Percentiles rank a stretch among this genome's conserved stretches.
Evolutionary conservation across 768 basidiomycete species (phyloP).

Genomic region (Mycena galericulata): DNA sequence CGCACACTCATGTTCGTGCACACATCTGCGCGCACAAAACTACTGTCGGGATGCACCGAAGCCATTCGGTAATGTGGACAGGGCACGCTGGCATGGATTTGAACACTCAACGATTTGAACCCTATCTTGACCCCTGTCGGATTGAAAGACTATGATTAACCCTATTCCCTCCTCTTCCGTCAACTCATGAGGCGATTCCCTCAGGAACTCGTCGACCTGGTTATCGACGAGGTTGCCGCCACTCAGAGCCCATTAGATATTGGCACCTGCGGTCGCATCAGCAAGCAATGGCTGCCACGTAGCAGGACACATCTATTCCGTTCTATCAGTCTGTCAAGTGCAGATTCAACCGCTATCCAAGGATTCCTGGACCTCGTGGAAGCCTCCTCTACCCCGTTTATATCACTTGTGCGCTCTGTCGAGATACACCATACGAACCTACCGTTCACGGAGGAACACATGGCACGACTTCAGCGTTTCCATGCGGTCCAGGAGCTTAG

Average conservation of each 20-base stretch:
- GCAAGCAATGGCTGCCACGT: background rate
- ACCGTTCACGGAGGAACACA: background rate
- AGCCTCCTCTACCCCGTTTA: background rate
- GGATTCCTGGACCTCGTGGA: background rate
- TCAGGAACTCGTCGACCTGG: slow-evolving; percentile 6
- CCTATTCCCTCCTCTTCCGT: too few species aligned
- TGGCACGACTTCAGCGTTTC: background rate
- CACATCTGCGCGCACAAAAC: too few species aligned
- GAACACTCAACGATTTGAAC: too few species aligned
- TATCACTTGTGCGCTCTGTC: background rate
- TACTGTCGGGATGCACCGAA: too few species aligned
- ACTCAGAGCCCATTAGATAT: background rate
- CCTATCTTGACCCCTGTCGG: too few species aligned
- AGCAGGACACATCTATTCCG: slow-evolving; percentile 3
- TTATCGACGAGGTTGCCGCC: background rate
- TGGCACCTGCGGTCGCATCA: background rate
- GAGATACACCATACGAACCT: background rate
- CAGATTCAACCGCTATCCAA: background rate
- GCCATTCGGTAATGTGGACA: too few species aligned
- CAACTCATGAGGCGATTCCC: background rate
- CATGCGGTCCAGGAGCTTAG: background rate
- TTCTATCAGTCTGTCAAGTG: background rate
- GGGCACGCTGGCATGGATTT: too few species aligned
- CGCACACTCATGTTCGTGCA: too few species aligned
- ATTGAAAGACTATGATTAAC: too few species aligned